These are phyloP conservation scores for Triticum timopheevii DNA, from an alignment of 176 grass and related monocot genomes.

Conservation along the genomic window DNA sequence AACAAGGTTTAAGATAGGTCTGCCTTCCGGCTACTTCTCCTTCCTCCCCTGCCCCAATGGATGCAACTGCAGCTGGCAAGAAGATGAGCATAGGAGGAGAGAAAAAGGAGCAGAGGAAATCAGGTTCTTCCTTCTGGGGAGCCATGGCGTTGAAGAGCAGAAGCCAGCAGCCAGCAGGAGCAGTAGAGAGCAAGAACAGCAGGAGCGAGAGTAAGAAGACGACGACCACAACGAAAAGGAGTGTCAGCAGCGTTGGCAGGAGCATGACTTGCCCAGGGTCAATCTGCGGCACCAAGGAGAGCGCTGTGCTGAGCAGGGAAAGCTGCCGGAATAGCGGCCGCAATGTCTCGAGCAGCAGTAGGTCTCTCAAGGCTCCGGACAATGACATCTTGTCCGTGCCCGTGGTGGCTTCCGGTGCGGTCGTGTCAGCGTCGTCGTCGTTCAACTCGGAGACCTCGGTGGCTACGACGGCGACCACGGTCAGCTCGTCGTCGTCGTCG, in stretches of 20 bases:
- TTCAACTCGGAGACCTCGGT: constrained; percentile 67
- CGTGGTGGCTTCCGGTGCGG: constrained; percentile 7
- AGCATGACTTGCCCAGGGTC: constrained; percentile 47
- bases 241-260: constrained; percentile 33
- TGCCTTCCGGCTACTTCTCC: constrained; percentile 4
- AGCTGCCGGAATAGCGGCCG: neutral
- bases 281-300: constrained; percentile 62
- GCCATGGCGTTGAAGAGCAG: constrained; percentile 32
- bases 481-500: constrained; percentile 39
- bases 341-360: neutral
- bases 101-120: neutral
- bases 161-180: neutral
- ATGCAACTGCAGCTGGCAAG: constrained; percentile 30
- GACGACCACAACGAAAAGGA: constrained; percentile 24
- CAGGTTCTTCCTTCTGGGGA: constrained; percentile 19
- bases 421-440: constrained; percentile 63
- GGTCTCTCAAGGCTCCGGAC: constrained; percentile 37
- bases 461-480: constrained; percentile 20
- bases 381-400: constrained; percentile 22
- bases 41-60: constrained; percentile 34
- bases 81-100: constrained; percentile 18
- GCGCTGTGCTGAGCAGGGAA: constrained; percentile 25
- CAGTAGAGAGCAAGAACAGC: neutral
- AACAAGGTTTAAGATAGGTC: constrained; percentile 24
- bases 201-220: neutral